Base-by-base conservation (phyloP, 371 early-diverging fungal species). In the Mortierella sp. region DNA sequence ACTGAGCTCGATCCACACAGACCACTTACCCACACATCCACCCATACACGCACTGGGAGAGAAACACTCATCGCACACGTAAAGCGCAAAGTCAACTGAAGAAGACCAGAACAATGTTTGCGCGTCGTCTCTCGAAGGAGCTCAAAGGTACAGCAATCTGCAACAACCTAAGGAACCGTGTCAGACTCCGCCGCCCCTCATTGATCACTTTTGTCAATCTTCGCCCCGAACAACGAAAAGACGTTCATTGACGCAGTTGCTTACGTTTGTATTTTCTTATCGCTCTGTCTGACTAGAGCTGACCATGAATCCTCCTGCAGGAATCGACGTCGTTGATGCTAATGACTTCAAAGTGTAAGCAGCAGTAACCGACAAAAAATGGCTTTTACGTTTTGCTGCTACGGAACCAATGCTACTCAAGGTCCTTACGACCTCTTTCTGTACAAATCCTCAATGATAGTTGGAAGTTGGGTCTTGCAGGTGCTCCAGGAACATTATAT, bases 401-500 rank as follows among this genome's bases (percentile, higher is more conserved):
- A 8, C 19, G 7, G 26, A 31, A 21, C 8, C 19, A 49, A 12
- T 3, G n/a, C n/a, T n/a, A n/a, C n/a, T n/a, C n/a, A n/a, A n/a
- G n/a, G n/a, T n/a, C n/a, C n/a, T n/a, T n/a, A n/a, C 15, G 6
- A 34, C 8, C 34, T 19, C 19, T 42, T 42, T 49, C 15, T 39
- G 30, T 46, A 12, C 37, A 17, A 31, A 30, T 62, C 27, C 17
- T 28, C 17, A 6, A 23, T 28, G 26, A 43, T 61, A 86, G 86
- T 47, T 93, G 93, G 94, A 79, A 76, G 21, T 57, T 94, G 9
- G 60, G 78, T 21, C 79, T 94, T 46, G 80, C 67, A 31, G 92
- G 92, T 24, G 90, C 89, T 30, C 82, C 84, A n/a, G 86, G 80
- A 28, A 90, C 92, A 8, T 79, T 91, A 26, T 91, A 90, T 56